These are phyloP conservation scores for Ananas comosus DNA, from an alignment of 176 grass and related monocot genomes.

Conservation along the genomic window DNA sequence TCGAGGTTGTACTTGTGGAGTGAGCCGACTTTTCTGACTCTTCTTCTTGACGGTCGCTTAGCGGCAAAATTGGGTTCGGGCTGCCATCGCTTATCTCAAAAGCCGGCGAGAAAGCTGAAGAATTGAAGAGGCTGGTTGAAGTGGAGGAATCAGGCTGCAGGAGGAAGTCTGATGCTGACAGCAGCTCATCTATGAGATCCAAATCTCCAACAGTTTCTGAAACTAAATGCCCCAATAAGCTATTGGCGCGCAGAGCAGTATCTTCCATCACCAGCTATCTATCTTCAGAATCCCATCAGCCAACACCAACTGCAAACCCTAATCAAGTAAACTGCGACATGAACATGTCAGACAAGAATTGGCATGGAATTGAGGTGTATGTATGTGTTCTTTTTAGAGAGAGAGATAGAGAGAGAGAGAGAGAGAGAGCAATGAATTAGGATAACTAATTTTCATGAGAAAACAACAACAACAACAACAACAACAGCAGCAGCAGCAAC, in stretches of 20 bases:
- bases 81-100: constrained; percentile 7
- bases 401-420: background rate
- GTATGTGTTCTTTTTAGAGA: constrained; percentile 5
- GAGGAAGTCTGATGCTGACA: constrained; percentile 31
- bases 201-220: constrained; percentile 35
- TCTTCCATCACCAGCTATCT: constrained; percentile 24
- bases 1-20: constrained; percentile 9
- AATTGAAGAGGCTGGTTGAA: constrained; percentile 9
- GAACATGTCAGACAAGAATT: constrained; percentile 4
- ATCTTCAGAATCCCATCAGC: constrained; percentile 24
- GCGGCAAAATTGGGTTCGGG: background rate
- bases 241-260: background rate
- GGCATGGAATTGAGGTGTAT: background rate
- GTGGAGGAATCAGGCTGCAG: constrained; percentile 8
- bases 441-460: constrained; percentile 6
- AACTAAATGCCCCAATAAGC: constrained; percentile 1
- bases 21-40: constrained; percentile 22
- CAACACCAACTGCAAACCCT: background rate
- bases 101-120: constrained; percentile 20
- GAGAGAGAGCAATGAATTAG: constrained; percentile 13
- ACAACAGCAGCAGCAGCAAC: no score
- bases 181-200: constrained; percentile 68
- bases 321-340: constrained; percentile 7
- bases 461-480: background rate
- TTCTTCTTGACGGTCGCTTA: constrained; percentile 9